A percentile compares a stretch with the other conserved stretches of the same genome.
Evolutionary conservation across 495 filamentous ascomycete species (phyloP).

Genomic region (Niebla homalea): DNA sequence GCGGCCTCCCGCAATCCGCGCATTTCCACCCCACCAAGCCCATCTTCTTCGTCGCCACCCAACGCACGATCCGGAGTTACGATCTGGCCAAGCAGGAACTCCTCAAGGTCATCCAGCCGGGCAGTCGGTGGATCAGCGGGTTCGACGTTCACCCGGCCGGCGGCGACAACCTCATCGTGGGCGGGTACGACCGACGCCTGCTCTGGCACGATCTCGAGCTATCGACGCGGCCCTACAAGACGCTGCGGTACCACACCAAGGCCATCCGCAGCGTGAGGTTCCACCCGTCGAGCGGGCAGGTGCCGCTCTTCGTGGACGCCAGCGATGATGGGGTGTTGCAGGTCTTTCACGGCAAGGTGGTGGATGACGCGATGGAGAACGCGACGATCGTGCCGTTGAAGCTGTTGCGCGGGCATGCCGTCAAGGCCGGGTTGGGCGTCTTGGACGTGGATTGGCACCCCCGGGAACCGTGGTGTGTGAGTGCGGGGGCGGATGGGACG

Average conservation of each 20-base stretch:
- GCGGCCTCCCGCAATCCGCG: constrained; percentile 67
- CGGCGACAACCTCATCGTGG: constrained; percentile 86
- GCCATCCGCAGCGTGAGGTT: constrained; percentile 80
- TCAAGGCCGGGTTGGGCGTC: constrained; percentile 69
- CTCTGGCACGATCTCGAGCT: constrained; percentile 97
- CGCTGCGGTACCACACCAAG: constrained; percentile 80
- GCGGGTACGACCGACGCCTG: constrained; percentile 83
- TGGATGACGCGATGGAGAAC: constrained; percentile 86
- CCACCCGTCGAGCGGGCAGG: constrained; percentile 50
- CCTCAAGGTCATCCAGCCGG: constrained; percentile 81
- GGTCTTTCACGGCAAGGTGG: constrained; percentile 93
- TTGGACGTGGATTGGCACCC: constrained; percentile 94
- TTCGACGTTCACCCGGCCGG: constrained; percentile 77
- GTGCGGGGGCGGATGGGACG: constrained; percentile 87
- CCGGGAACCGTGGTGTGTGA: constrained; percentile 80
- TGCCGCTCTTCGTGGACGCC: constrained; percentile 84
- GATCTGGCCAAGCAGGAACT: constrained; percentile 81
- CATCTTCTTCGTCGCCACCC: constrained; percentile 90
- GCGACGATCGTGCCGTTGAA: constrained; percentile 92
- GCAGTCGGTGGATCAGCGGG: constrained; percentile 86
- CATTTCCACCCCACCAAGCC: constrained; percentile 90
- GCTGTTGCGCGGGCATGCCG: constrained; percentile 74
- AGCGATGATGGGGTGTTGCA: constrained; percentile 89
- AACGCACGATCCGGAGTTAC: constrained; percentile 80
- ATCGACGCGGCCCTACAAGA: constrained; percentile 82